A percentile compares a stretch with the other conserved stretches of the same genome.
Evolutionary conservation across 768 basidiomycete species (phyloP).

Genomic region (Leucosporidium yakuticum): DNA sequence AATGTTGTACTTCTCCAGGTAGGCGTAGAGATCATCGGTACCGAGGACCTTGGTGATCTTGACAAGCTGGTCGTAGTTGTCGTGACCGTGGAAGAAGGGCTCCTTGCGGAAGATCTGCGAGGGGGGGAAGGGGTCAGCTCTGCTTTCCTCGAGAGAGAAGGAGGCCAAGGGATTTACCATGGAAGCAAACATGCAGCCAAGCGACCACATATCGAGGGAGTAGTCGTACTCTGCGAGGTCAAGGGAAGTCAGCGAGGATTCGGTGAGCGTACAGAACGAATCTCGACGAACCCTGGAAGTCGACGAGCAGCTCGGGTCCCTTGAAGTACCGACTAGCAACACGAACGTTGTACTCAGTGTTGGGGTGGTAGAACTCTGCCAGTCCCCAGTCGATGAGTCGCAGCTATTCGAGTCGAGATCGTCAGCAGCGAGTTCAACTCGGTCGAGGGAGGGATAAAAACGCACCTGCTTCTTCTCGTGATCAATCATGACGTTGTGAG

Average conservation of each 20-base stretch:
- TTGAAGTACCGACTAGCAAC: constrained; percentile 98
- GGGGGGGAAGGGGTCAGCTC: background rate
- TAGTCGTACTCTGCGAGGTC: constrained; percentile 73
- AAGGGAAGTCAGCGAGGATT: background rate
- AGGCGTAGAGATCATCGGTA: constrained; percentile 87
- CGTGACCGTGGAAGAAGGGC: constrained; percentile 98
- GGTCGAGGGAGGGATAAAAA: background rate
- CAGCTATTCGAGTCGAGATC: constrained; percentile 51
- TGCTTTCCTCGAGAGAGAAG: background rate
- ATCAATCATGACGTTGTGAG: constrained; percentile 99
- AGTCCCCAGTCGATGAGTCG: constrained; percentile 98
- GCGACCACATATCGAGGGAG: constrained; percentile 97
- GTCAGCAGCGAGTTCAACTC: background rate
- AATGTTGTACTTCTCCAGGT: constrained; percentile 92
- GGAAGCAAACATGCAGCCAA: constrained; percentile 97
- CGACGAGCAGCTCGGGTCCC: constrained; percentile 90
- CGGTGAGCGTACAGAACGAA: background rate
- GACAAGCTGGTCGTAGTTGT: constrained; percentile 96
- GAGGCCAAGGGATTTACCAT: constrained; percentile 59
- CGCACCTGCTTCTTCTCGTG: constrained; percentile 87
- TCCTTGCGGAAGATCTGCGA: constrained; percentile 94
- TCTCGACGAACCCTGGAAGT: constrained; percentile 59
- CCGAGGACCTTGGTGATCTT: constrained; percentile 97
- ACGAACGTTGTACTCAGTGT: constrained; percentile 95
- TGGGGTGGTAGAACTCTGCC: constrained; percentile 97